Percentiles rank a stretch among this genome's conserved stretches.
Evolutionary conservation across 2,329 filamentous ascomycete species (phyloP).

Genomic region (Fusarium anguioides): DNA sequence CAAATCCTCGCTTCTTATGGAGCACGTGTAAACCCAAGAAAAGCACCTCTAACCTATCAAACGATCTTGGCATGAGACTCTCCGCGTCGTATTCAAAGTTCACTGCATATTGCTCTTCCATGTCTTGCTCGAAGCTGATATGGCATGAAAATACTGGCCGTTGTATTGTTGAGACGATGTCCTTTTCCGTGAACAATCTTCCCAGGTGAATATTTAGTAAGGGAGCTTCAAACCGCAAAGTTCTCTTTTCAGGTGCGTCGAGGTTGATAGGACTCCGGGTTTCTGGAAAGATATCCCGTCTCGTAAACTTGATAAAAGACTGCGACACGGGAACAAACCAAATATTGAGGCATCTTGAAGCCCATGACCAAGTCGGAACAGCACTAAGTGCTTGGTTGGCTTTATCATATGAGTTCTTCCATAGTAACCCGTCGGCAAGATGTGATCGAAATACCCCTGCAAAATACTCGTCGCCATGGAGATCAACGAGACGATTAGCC

Average conservation of each 20-base stretch:
- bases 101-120: not conserved
- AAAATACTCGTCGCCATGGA: slow-evolving; percentile 7
- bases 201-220: not conserved
- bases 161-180: not conserved
- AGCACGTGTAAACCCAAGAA: not conserved
- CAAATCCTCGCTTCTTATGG: rapidly evolving
- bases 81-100: not conserved
- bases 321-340: not conserved
- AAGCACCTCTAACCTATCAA: not conserved
- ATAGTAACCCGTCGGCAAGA: slow-evolving; percentile 11
- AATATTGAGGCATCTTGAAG: not conserved
- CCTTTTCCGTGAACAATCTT: not conserved
- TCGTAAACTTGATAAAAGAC: not conserved
- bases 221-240: not conserved
- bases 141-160: not conserved
- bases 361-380: slow-evolving; percentile 20
- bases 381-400: not conserved
- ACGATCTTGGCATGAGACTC: not conserved
- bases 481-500: not conserved
- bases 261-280: not conserved
- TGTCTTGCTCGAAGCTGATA: not conserved
- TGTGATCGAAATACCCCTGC: slow-evolving; percentile 6
- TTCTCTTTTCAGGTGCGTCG: not conserved
- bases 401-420: not conserved
- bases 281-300: not conserved